Evolutionary conservation across 768 basidiomycete genomes (phyloP), one percentile per base, ranked within the genome.

Genomic region (Leccinum olivaceopallidum): DNA sequence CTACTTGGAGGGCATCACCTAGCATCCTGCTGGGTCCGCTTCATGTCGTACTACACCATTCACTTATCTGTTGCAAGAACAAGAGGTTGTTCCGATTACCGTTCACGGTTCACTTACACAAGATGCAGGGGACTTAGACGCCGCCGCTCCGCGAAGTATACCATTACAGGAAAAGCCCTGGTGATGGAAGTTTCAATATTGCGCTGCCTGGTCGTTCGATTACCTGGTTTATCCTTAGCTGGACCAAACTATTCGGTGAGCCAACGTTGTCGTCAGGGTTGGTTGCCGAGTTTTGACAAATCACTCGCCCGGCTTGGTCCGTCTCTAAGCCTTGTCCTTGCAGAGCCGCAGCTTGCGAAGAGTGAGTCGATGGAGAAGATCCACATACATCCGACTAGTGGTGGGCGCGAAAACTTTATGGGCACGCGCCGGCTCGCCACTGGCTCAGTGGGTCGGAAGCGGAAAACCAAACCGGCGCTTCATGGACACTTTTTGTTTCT

Each of bases 141-240:
- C 30, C 36, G 2, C 30, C 28, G 16, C 14, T 36, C 53, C 49
- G 32, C 48, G 60, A 32, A 54, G 53, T 42, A 36, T 36, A 47
- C 55, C 54, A 54, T 60, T 59, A 60, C 55, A 51, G 54, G 53
- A 34, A 49, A 58, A 52, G 52, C 55, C 56, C 34, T 59, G 58
- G 30, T 7, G 54, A 51, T 48, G 37, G 44, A 72, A 59, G 59
- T 50, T 44, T 54, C 47, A 58, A 62, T 55, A 59, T 63, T 56
- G 63, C 47, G 68, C 53, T 60, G 65, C 68, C 56, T 53, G 44
- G 53, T 53, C 42, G 44, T 61, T 61, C 67, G 58, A 59, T 71
- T 63, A 62, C 44, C 59, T 61, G n/a, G 20, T 47, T 47, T 57
- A 72, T 61, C 64, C 63, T 63, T 58, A 60, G 62, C 69, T 67